Evolutionary conservation across 2,329 filamentous ascomycete species (phyloP).

Genomic region (Ramularia collo-cygni): DNA sequence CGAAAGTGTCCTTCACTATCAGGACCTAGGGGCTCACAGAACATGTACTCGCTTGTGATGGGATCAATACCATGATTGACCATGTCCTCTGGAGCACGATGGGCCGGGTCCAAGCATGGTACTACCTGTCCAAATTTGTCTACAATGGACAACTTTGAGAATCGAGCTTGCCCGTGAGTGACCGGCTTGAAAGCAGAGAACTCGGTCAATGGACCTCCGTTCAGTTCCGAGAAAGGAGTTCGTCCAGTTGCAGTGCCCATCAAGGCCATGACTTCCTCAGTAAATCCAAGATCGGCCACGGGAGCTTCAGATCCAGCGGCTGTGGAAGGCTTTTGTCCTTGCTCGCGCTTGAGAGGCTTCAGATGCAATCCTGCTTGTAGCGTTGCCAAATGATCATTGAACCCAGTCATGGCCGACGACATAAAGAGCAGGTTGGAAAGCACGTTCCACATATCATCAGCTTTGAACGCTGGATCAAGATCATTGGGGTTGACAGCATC

Average conservation of each 20-base stretch:
- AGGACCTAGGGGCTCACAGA: too few species aligned
- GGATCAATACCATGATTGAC: too few species aligned
- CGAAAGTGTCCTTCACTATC: too few species aligned
- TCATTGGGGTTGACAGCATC: too few species aligned
- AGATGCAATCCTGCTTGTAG: constrained; percentile 6
- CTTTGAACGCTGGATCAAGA: too few species aligned
- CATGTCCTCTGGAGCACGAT: too few species aligned
- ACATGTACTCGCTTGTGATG: too few species aligned
- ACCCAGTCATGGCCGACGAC: constrained; percentile 3
- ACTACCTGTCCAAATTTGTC: constrained; percentile 8
- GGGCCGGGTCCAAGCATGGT: too few species aligned
- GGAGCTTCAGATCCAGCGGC: background rate
- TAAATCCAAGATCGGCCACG: background rate
- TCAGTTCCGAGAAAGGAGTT: constrained; percentile 3
- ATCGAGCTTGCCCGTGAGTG: constrained; percentile 43
- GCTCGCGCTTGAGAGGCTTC: constrained; percentile 2
- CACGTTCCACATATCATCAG: too few species aligned
- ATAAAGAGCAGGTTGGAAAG: constrained; percentile 1
- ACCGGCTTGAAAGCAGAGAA: constrained; percentile 44
- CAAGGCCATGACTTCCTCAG: background rate
- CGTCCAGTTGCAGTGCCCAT: constrained; percentile 4
- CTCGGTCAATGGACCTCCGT: too few species aligned
- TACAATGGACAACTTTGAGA: constrained; percentile 33
- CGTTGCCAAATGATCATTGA: constrained; percentile 5
- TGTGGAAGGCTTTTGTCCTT: background rate